phyloP scores from a whole-genome alignment of 805 yeast genomes.

The Millerozyma miso region DNA sequence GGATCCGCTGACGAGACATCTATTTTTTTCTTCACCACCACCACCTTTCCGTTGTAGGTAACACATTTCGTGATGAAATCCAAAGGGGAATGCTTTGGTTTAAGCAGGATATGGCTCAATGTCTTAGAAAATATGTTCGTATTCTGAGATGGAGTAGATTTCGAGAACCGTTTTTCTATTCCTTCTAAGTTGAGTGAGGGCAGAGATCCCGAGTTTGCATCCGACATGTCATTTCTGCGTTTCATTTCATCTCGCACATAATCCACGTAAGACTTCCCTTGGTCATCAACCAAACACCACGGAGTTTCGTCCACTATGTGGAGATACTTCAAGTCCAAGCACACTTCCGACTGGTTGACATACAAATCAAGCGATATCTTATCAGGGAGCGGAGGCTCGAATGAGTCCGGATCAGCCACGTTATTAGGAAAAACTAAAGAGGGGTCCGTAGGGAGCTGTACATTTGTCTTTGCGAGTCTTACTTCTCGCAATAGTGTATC shows the following conservation, averaged over 20 bases:
- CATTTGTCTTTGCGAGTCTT: conserved; percentile 30
- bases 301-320: conserved; percentile 51
- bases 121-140: conserved; percentile 16
- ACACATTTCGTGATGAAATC: conserved; percentile 60
- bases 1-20: conserved; percentile 69
- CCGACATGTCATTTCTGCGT: conserved; percentile 11
- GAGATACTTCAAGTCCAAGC: conserved; percentile 55
- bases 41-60: conserved; percentile 57
- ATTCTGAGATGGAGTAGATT: neutral
- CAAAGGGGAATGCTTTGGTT: conserved; percentile 31
- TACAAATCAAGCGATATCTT: conserved; percentile 53
- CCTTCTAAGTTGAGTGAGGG: conserved; percentile 17
- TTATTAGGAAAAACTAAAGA: conserved; percentile 55
- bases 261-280: conserved; percentile 56
- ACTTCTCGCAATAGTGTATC: conserved; percentile 21
- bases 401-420: conserved; percentile 29
- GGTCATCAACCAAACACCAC: conserved; percentile 53
- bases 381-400: conserved; percentile 45
- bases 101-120: conserved; percentile 23
- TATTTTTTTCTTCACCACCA: conserved; percentile 54
- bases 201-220: conserved; percentile 6
- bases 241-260: conserved; percentile 52
- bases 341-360: conserved; percentile 57
- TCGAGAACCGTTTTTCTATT: conserved; percentile 13
- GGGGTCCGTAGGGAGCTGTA: conserved; percentile 44